Base-by-base conservation (phyloP, 2,329 filamentous ascomycete genomes). In the Aspergillus terreus region DNA sequence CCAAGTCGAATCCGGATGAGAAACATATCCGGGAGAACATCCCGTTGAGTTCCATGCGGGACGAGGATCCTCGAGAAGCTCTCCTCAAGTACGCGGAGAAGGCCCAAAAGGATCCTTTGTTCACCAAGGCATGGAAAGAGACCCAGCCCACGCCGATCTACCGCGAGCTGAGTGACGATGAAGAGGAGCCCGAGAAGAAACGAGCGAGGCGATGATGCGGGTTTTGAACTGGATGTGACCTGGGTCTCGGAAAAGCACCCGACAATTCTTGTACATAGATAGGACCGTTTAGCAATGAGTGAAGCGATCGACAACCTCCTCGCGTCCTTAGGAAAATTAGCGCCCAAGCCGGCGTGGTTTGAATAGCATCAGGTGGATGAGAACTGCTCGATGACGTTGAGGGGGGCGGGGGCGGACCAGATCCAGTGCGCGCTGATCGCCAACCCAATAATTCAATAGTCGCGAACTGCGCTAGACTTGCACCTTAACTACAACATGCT, bases 71-170 rank as follows among this genome's bases (percentile, higher is more conserved):
- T 0, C 80, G 94, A 57, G 94, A 96, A 72, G 94, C 94, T 43
- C 75, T 99, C 65, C 75, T 99, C 54, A 96, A 95, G 75, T 99
- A 97, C 77, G 92, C 91, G 35, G 90, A 95, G 50, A 86, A 95
- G 67, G 91, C 92, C 11, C 85, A 95, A 72, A 92, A 90, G 67
- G 92, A 97, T 67, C 92, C 92, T 0, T 81, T 96, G 63, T 99
- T 97, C 66, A 99, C 94, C 27, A 90, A 88, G 60, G 94, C 92
- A 14, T 99, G 91, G 88, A 88, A 87, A 66, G 81, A 87, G 61
- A 97, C 91, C 35, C 92, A 97, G 74, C 94, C 94, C 0, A 86
- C 92, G 60, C 90, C 92, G 23, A 87, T 96, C 59, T 99, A 95
- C 75, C 88, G 88, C 6, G 89, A 96, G 41, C 64, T 94, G 32